phyloP scores from a whole-genome alignment of 1,284 basidiomycete species.

The Tetrapyrgos nigripes region DNA sequence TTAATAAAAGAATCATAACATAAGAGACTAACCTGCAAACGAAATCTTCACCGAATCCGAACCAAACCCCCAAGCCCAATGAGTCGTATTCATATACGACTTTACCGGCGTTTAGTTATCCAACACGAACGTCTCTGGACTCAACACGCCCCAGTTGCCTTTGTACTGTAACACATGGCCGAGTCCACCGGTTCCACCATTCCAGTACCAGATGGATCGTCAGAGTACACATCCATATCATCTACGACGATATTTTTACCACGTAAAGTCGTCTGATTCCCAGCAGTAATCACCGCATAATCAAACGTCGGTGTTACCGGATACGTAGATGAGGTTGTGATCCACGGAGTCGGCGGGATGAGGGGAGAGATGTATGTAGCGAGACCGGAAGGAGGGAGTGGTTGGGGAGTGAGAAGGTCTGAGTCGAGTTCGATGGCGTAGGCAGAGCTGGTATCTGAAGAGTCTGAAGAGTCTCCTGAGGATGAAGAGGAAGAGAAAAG shows the following conservation, averaged over 20 bases:
- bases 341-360: slow-evolving; percentile 41
- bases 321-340: slow-evolving; percentile 42
- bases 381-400: slow-evolving; percentile 31
- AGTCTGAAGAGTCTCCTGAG: no score
- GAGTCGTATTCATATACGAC: slow-evolving; percentile 39
- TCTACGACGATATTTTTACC: slow-evolving; percentile 43
- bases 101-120: slow-evolving; percentile 32
- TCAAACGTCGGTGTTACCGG: slow-evolving; percentile 40
- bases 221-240: no score
- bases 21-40: slow-evolving; percentile 37
- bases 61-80: slow-evolving; percentile 42
- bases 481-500: no score
- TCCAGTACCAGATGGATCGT: no score
- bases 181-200: no score
- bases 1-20: slow-evolving; percentile 5
- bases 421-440: no score
- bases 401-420: slow-evolving; percentile 44
- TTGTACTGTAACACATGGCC: slow-evolving; percentile 30
- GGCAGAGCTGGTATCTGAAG: no score
- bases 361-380: slow-evolving; percentile 36
- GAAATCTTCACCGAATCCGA: slow-evolving; percentile 38
- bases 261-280: slow-evolving; percentile 37
- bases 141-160: slow-evolving; percentile 37
- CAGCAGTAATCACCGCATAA: slow-evolving; percentile 43
- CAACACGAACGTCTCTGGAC: slow-evolving; percentile 24